These are phyloP conservation scores for Gymnopilus junonius DNA, from an alignment of 768 basidiomycete species.

Conservation along the genomic window DNA sequence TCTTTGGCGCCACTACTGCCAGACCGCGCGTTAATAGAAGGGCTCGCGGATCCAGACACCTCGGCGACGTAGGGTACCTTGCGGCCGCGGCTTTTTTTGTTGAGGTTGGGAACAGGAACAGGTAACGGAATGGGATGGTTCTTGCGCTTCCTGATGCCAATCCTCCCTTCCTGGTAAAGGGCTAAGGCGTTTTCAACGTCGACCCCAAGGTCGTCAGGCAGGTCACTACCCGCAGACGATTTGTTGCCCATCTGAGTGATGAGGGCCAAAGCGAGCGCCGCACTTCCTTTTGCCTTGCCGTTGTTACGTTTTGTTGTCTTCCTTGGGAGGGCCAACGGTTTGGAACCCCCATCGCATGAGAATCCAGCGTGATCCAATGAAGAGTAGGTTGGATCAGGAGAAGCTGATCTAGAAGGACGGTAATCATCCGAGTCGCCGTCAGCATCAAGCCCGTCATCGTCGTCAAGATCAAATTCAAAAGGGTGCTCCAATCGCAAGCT, in stretches of 20 bases:
- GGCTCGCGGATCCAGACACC: neutral
- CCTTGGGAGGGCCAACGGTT: constrained; percentile 22
- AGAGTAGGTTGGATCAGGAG: constrained; percentile 11
- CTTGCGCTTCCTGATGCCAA: constrained; percentile 31
- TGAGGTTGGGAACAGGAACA: constrained; percentile 62
- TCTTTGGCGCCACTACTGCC: neutral
- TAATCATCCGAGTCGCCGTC: constrained; percentile 37
- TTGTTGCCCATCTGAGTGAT: constrained; percentile 25
- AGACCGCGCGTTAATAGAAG: neutral
- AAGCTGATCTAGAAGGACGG: constrained; percentile 30
- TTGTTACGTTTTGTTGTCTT: constrained; percentile 27
- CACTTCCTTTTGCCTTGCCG: constrained; percentile 39
- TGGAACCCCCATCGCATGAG: constrained; percentile 6
- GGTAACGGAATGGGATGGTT: constrained; percentile 46
- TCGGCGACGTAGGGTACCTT: constrained; percentile 51
- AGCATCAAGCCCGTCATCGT: constrained; percentile 27
- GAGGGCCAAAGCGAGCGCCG: constrained; percentile 35
- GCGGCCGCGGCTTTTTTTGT: constrained; percentile 65
- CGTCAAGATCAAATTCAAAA: constrained; percentile 10
- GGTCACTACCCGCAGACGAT: constrained; percentile 6
- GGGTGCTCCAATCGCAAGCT: neutral
- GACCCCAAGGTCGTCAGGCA: constrained; percentile 1
- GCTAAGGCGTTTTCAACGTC: constrained; percentile 23
- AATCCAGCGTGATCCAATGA: constrained; percentile 11
- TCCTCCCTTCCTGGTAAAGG: constrained; percentile 22